These are phyloP conservation scores for Aspergillus avenaceus DNA, from an alignment of 495 filamentous ascomycete genomes.

Conservation along the genomic window DNA sequence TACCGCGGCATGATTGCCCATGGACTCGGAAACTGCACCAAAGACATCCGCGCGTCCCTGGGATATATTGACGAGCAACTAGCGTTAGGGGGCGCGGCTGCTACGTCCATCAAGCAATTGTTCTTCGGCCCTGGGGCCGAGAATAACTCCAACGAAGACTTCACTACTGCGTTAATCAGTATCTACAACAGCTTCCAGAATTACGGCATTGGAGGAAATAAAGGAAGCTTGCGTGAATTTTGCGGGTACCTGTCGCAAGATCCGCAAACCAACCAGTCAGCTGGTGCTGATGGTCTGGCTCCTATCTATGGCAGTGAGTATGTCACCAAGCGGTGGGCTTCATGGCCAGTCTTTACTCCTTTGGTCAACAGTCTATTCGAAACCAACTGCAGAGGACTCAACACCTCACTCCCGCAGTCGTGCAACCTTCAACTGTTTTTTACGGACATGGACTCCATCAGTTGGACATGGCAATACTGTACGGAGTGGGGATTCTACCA, in stretches of 20 bases:
- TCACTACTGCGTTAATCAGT: slow-evolving; percentile 39
- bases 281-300: slow-evolving; percentile 37
- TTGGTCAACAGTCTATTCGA: slow-evolving; percentile 39
- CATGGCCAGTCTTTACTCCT: slow-evolving; percentile 37
- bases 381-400: slow-evolving; percentile 38
- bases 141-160: slow-evolving; percentile 45
- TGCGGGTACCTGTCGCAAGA: slow-evolving; percentile 46
- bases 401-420: slow-evolving; percentile 19
- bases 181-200: slow-evolving; percentile 44
- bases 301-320: slow-evolving; percentile 33
- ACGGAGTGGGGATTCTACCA: slow-evolving; percentile 57
- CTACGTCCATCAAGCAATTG: slow-evolving; percentile 41
- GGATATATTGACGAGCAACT: slow-evolving; percentile 49
- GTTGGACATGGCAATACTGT: slow-evolving; percentile 61
- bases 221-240: slow-evolving; percentile 34
- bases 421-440: slow-evolving; percentile 39
- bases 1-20: slow-evolving; percentile 48
- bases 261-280: slow-evolving; percentile 15
- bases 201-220: slow-evolving; percentile 43
- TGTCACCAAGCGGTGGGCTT: slow-evolving; percentile 42
- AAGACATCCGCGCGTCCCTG: slow-evolving; percentile 48
- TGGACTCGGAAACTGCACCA: slow-evolving; percentile 50
- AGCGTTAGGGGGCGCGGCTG: slow-evolving; percentile 24
- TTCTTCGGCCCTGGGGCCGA: slow-evolving; percentile 49
- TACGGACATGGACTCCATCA: slow-evolving; percentile 34